Evolutionary conservation across 306 rosid genomes (phyloP), one percentile per base, ranked within the genome.

Genomic region (Boehmeria nivea): DNA sequence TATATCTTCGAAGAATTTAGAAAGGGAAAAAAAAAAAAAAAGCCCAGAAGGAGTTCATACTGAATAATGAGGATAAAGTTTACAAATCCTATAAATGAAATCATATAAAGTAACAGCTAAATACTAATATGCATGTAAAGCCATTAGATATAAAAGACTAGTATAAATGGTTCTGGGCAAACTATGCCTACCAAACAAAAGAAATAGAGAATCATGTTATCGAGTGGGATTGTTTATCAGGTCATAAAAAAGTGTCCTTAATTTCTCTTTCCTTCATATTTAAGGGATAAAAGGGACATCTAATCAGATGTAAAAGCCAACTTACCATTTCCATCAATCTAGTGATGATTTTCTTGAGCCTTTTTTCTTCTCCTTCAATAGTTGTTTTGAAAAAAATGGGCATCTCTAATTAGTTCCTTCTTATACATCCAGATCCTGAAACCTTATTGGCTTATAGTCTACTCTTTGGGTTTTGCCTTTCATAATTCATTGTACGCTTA

Each of bases 251-350:
- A 55, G 33, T 55, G 47, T 19, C 17, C n/a, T 1, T 21, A 19
- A 13, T 55, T 55, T 22, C 31, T 22, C 34, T 36, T 55, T 55
- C 60, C 60, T 55, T 55, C 60, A 55, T 36, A 18, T 55, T 9
- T 23, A 55, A 55, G 60, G 60, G 47, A 55, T 37, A 36, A 53
- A 28, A 36, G 60, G 43, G 18, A 22, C 60, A 55, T 55, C 60
- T 36, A 55, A 55, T 55, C 60, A 55, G 60, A 55, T 55, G 47
- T 36, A 55, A 55, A 34, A 36, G 46, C 31, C 20, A 55, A 55
- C 60, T 55, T 38, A 21, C 60, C 60, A 55, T 22, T 55, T 55
- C 33, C 23, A 20, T 55, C 18, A 55, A n/a, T 2, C 8, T 7
- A 36, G 27, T 37, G 27, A 36, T 52, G 0, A 12, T 34, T 17